Evolutionary conservation across 352 stramenopile species (phyloP).

Genomic region (Globisporangium ultimum): DNA sequence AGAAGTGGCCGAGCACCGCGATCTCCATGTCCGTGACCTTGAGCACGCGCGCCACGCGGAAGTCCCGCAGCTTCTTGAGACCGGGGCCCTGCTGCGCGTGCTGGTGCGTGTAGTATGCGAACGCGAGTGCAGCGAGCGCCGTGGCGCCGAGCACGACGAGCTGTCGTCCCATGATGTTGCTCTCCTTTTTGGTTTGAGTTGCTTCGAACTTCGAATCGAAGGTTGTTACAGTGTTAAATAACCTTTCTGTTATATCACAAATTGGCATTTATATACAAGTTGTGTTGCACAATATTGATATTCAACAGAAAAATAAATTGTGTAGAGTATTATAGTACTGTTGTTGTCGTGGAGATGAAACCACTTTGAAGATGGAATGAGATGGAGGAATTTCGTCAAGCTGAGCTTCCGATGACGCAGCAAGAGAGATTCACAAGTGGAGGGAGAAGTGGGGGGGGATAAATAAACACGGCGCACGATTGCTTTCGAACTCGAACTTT

Average conservation of each 20-base stretch:
- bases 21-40: constrained; percentile 64
- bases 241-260: too few species aligned
- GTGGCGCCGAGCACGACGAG: constrained; percentile 23
- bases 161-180: constrained; percentile 2
- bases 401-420: constrained; percentile 24
- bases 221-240: too few species aligned
- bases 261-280: too few species aligned
- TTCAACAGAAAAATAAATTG: too few species aligned
- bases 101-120: constrained; percentile 29
- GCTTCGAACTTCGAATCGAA: too few species aligned
- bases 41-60: constrained; percentile 62
- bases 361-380: not conserved
- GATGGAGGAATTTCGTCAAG: constrained; percentile 6
- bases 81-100: constrained; percentile 23
- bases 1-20: constrained; percentile 68
- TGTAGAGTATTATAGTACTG: too few species aligned
- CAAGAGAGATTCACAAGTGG: constrained; percentile 8
- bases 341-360: too few species aligned
- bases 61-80: constrained; percentile 43
- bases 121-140: constrained; percentile 23
- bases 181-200: not conserved
- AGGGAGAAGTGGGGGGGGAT: constrained; percentile 1
- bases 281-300: too few species aligned
- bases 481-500: not conserved
- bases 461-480: constrained; percentile 5